Percentiles rank a stretch among this genome's conserved stretches.
Conservation (phyloP, 306 rosid genomes). For the Fragaria ananassa region DNA sequence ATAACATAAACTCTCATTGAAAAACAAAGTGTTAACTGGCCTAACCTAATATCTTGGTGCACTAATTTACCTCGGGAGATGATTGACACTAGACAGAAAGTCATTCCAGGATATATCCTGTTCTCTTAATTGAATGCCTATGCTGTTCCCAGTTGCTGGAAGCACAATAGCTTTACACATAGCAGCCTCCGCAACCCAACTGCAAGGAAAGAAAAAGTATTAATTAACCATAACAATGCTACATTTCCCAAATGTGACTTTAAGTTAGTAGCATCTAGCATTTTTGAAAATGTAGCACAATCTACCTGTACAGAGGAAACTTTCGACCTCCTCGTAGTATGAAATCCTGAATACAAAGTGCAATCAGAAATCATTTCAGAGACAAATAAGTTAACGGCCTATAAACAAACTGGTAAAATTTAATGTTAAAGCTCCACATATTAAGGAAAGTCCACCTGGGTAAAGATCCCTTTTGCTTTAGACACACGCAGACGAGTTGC, state of each 20-base stretch:
- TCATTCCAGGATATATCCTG: constrained; percentile 63
- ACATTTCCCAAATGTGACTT: neutral
- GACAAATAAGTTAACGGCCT: neutral
- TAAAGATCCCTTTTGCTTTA: constrained; percentile 76
- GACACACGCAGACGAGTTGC: constrained; percentile 73
- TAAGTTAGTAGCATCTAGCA: constrained; percentile 7
- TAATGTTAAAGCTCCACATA: neutral
- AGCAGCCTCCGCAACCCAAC: constrained; percentile 72
- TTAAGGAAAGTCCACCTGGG: constrained; percentile 49
- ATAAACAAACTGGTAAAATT: neutral
- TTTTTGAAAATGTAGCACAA: neutral
- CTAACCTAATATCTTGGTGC: neutral
- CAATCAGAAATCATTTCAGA: constrained; percentile 15
- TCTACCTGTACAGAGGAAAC: constrained; percentile 81
- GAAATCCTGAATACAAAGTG: constrained; percentile 69
- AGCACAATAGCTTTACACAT: constrained; percentile 64
- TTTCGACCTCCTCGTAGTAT: constrained; percentile 73
- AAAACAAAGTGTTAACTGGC: constrained; percentile 7
- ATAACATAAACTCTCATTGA: neutral
- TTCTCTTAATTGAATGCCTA: constrained; percentile 53
- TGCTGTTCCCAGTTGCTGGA: constrained; percentile 55
- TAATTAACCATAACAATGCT: neutral
- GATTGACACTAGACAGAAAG: constrained; percentile 53
- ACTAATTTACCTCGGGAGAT: constrained; percentile 41
- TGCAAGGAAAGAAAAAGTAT: constrained; percentile 33